Base-by-base conservation (phyloP, 305 asterid genomes). In the Solanum hybrid region DNA sequence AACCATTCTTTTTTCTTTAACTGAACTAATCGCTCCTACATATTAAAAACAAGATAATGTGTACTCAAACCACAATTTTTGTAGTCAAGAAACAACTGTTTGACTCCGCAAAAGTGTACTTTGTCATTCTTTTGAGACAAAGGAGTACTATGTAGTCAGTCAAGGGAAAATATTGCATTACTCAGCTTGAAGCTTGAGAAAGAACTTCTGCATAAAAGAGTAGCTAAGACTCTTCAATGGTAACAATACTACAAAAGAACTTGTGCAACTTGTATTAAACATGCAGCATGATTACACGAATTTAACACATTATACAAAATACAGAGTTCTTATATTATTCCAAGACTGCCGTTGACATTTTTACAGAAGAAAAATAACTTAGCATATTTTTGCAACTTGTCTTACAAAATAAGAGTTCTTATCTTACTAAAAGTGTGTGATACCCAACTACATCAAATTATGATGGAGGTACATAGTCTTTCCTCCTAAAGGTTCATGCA, bases 121-220 rank as follows among this genome's bases (percentile, higher is more conserved):
- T 79, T 82, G 75, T 20, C 75, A 83, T 45, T 83, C 68, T 41
- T 83, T 29, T 41, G 73, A n/a, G 37, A 27, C 87, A 83, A 81
- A 82, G 70, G 38, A 41, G 38, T 45, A 83, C 38, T 41, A 15
- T 83, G 32, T 45, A 41, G 33, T 29, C 72, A 39, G 26, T 65
- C 68, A 14, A 41, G 72, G 34, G 27, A 26, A 27, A 82, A 15
- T 24, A 9, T 82, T 82, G 72, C 73, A 41, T 41, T 82, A 84
- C 87, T 83, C 75, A 83, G 73, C 87, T 29, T 5, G 87, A 83
- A 83, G 20, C 87, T 82, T 82, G 70, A 80, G 86, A 37, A 37
- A 70, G 32, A 37, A 37, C 33, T 80, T 80, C 12, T 37, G 65
- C 86, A 38, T 81, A 24, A 26, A 26, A 38, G 68, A 81, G n/a